These are phyloP conservation scores for Centrapalus pauciflorus DNA, from an alignment of 129 eudicot species.

Conservation along the genomic window DNA sequence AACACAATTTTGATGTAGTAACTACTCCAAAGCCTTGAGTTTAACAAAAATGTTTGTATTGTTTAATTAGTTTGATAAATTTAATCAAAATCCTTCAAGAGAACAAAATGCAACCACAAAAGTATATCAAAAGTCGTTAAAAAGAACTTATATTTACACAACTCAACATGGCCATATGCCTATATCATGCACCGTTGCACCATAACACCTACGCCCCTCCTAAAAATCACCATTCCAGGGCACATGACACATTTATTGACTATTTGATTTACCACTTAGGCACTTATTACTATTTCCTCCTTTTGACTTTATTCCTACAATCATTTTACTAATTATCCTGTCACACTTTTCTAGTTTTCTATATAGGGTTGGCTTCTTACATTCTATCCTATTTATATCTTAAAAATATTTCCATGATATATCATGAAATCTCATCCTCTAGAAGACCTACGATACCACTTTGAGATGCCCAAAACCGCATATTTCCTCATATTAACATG, in stretches of 20 bases:
- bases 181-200: too few species aligned
- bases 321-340: too few species aligned
- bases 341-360: too few species aligned
- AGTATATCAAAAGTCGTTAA: not conserved
- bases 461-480: conserved; percentile 18
- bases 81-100: not conserved
- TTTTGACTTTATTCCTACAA: too few species aligned
- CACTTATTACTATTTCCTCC: too few species aligned
- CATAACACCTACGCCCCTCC: not conserved
- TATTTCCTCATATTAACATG: not conserved
- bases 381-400: not conserved
- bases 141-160: not conserved
- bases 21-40: not conserved
- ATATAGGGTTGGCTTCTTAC: too few species aligned
- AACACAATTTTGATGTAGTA: too few species aligned
- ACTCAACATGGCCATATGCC: not conserved
- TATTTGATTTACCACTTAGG: too few species aligned
- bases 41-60: not conserved
- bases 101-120: not conserved
- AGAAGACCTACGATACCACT: too few species aligned
- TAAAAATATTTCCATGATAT: not conserved
- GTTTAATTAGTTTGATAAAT: not conserved
- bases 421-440: too few species aligned
- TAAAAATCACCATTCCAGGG: not conserved
- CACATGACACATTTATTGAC: too few species aligned